Base-by-base conservation (phyloP, 1,284 basidiomycete genomes). In the Ceratobasidium sp. region DNA sequence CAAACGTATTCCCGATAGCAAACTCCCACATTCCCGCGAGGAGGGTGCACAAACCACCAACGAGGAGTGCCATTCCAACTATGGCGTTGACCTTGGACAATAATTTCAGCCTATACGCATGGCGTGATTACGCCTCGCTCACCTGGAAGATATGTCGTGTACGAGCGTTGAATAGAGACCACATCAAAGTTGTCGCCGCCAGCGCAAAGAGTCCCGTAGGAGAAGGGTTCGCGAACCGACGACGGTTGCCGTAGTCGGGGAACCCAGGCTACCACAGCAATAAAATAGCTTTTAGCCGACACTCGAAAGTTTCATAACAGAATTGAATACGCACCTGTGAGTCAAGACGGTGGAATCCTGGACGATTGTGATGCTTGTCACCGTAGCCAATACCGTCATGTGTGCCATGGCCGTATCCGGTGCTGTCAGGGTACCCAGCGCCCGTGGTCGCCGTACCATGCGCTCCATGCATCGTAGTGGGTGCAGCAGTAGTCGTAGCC, bases 1-100 rank as follows among this genome's bases (percentile, higher is more conserved):
- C 87, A 78, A 88, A 88, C 1, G 86, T 88, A 81, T 86, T 86
- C n/a, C 85, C 84, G 42, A 80, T 75, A 1, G 84, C 84, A 79
- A 84, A 80, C 78, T 81, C 80, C 80, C 80, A 81, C 80, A 80
- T 80, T 46, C 80, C 80, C 33, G 80, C 80, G 52, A 87, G 82
- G 62, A 87, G 81, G 80, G 87, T 87, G 23, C 83, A 83, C 15
- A 86, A 74, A 68, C 87, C 87, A 67, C 86, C 85, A 26, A 79
- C 77, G 38, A 74, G 79, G 46, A 82, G 77, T 17, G 82, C 83
- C 66, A 83, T 81, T 52, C 83, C 83, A 26, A 85, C 82, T 66
- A 86, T 83, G 56, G 86, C 81, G 79, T 86, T 86, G 23, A 83
- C 83, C 44, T 77, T 84, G 85, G 12, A 88, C 80, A 78, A 88